These are phyloP conservation scores for Gelatoporia subvermispora DNA, from an alignment of 768 basidiomycete species.

Conservation along the genomic window DNA sequence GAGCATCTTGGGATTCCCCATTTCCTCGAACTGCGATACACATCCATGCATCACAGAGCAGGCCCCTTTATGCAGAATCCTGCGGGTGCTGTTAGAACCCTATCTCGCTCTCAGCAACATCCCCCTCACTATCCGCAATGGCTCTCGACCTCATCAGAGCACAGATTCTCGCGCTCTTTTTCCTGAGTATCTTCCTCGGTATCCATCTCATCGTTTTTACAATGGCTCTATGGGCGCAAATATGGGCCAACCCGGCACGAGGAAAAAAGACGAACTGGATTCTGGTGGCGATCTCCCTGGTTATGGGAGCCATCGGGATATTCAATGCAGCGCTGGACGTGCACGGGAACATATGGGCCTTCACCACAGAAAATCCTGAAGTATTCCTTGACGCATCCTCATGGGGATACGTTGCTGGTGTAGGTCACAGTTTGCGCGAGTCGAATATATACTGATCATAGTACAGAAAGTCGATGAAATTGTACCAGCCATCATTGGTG, in stretches of 20 bases:
- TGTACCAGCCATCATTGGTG: not conserved
- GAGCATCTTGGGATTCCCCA: too few relatives aligned
- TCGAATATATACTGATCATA: not conserved
- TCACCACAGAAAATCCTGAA: not conserved
- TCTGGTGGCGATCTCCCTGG: not conserved
- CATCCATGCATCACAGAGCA: too few relatives aligned
- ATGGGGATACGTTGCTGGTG: constrained; percentile 4
- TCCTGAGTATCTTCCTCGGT: constrained; percentile 1
- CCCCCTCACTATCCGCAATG: too few relatives aligned
- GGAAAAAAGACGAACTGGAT: not conserved
- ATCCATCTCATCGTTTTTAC: not conserved
- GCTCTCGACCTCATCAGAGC: not conserved
- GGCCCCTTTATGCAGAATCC: too few relatives aligned
- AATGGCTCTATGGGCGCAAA: not conserved
- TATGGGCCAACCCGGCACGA: not conserved
- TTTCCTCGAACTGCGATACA: too few relatives aligned
- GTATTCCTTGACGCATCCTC: constrained; percentile 1
- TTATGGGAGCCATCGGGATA: not conserved
- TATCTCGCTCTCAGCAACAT: too few relatives aligned
- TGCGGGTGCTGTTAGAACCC: too few relatives aligned
- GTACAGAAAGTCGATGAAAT: not conserved
- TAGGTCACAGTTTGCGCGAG: not conserved
- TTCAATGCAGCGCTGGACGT: constrained; percentile 1
- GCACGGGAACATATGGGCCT: constrained; percentile 1
- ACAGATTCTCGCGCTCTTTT: constrained; percentile 2